Percentiles rank a stretch among this genome's conserved stretches.
These are phyloP conservation scores for Pichia pseudocactophila DNA, from an alignment of 805 yeast species.

Conservation along the genomic window DNA sequence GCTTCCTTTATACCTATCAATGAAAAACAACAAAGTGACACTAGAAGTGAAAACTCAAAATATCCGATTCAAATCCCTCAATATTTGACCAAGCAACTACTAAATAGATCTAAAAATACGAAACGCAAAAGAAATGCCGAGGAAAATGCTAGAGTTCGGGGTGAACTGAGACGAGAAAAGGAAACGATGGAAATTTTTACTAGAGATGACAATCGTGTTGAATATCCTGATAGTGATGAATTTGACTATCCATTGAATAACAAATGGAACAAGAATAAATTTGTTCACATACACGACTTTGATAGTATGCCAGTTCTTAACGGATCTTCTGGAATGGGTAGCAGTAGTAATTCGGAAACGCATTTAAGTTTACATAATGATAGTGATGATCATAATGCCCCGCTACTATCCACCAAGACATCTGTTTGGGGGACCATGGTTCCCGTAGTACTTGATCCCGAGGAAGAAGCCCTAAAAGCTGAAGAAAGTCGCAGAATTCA, in stretches of 20 bases:
- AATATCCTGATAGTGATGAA: not conserved
- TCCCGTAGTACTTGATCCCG: constrained; percentile 31
- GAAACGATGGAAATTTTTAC: constrained; percentile 7
- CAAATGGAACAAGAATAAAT: constrained; percentile 32
- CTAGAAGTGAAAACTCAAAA: not conserved
- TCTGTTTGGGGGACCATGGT: constrained; percentile 77
- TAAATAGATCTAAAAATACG: constrained; percentile 45
- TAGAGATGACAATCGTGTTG: not conserved
- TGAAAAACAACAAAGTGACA: not conserved
- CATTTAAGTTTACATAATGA: constrained; percentile 2
- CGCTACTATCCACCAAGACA: constrained; percentile 6
- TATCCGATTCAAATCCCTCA: constrained; percentile 29
- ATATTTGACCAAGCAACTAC: constrained; percentile 45
- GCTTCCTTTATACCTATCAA: constrained; percentile 5
- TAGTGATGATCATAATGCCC: constrained; percentile 1
- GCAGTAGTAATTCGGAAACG: constrained; percentile 7
- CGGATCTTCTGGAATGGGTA: constrained; percentile 8
- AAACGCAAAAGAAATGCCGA: constrained; percentile 45
- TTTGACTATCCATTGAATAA: not conserved
- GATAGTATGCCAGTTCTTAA: constrained; percentile 26
- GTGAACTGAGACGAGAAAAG: constrained; percentile 11
- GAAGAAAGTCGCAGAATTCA: constrained; percentile 35
- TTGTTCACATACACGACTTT: constrained; percentile 24
- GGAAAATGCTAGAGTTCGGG: constrained; percentile 31
- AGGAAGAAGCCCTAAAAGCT: constrained; percentile 31